Base-by-base conservation (phyloP, 768 basidiomycete genomes). In the Amanita polypyramis region DNA sequence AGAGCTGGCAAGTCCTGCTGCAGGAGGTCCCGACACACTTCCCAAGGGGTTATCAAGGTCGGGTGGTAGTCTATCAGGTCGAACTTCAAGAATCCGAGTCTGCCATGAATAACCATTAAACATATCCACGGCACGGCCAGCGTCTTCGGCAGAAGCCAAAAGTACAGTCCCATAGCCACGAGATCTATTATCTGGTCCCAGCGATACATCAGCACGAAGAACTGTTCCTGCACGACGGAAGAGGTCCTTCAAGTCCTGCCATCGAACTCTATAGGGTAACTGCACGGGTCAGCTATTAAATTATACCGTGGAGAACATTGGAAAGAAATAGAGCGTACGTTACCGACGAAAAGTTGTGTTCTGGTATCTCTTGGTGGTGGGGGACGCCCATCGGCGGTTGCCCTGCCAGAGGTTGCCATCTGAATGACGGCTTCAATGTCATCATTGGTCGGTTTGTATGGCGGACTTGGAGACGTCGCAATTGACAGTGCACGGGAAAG, bases 81-180 rank as follows among this genome's bases (percentile, higher is more conserved):
- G 76, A 20, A 97, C 94, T 65, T 97, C 94, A 19, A 97, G 78
- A 15, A 85, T 75, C 7, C 94, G 73, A 6, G 89, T 90, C 66
- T 96, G 94, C 93, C 94, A 98, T n/a, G 82, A 82, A 63, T 88
- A 96, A 12, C 94, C 95, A 59, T 97, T 89, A 66, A 95, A 95
- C 75, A 90, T 85, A 53, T 96, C 92, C 34, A 99, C 88, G 0
- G 96, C 96, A 35, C 91, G 76, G 3, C 84, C 85, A 1, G 94
- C 96, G 60, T 98, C 95, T 62, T 94, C 92, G 35, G 89, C 83
- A n/a, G 83, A 86, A 1, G 91, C 92, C 40, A 97, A 80, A 14
- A 98, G 76, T 15, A 99, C 95, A 9, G 93, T 96, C 21, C 96
- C 96, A 59, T 94, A 84, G 1, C 95, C 95, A 47, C 94, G 76